Evolutionary conservation across 768 basidiomycete species (phyloP).

Genomic region (Chalciporus piperatus): DNA sequence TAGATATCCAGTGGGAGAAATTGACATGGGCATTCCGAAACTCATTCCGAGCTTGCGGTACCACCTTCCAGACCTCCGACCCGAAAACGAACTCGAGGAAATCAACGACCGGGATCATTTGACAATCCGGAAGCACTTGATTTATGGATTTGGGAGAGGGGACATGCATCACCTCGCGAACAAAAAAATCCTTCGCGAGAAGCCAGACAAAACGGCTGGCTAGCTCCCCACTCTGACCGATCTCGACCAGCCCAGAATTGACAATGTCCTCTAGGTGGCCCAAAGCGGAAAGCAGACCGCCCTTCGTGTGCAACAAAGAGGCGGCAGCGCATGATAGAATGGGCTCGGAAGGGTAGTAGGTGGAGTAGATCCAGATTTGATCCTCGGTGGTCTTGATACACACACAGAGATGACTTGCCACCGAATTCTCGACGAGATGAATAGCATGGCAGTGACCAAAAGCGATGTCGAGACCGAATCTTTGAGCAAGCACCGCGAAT

Average conservation of each 20-base stretch:
- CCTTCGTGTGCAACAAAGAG: not conserved
- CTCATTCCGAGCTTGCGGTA: not conserved
- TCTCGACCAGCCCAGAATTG: slow-evolving; percentile 5
- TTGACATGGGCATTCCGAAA: slow-evolving; percentile 7
- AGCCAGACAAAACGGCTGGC: slow-evolving; percentile 8
- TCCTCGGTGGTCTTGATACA: slow-evolving; percentile 1
- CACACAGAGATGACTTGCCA: slow-evolving; percentile 7
- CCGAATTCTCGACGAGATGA: not conserved
- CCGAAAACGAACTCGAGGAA: slow-evolving; percentile 10
- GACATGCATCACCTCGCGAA: no score
- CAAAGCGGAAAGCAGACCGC: no score
- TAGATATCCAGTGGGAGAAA: slow-evolving; percentile 11
- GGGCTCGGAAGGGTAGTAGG: slow-evolving; percentile 11
- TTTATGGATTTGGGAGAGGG: no score
- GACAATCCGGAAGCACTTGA: slow-evolving; percentile 2
- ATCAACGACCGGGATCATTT: not conserved
- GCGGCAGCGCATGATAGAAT: slow-evolving; percentile 5
- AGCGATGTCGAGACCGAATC: slow-evolving; percentile 2
- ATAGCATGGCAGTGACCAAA: not conserved
- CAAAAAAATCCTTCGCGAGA: slow-evolving; percentile 7
- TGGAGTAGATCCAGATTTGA: slow-evolving; percentile 2
- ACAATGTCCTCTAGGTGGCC: not conserved
- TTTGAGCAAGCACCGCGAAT: slow-evolving; percentile 7
- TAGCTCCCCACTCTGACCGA: slow-evolving; percentile 8
- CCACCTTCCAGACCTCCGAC: not conserved